Percentiles rank a stretch among this genome's conserved stretches.
phyloP scores from a whole-genome alignment of 495 filamentous ascomycete genomes.

The Penicillium subrubescens region DNA sequence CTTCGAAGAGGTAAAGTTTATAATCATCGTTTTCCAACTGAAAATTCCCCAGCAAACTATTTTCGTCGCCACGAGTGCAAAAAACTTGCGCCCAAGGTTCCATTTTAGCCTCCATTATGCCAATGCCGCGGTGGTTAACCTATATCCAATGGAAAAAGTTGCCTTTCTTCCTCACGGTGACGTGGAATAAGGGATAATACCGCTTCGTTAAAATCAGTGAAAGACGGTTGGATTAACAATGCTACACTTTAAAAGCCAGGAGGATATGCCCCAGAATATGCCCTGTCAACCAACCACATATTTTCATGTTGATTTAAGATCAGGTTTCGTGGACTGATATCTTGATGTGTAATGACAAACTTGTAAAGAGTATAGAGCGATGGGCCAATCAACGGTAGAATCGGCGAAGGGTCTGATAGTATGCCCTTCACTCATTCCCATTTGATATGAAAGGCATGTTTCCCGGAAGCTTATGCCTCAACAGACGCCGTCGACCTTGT shows the following conservation, averaged over 20 bases:
- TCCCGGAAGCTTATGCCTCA: too few relatives aligned
- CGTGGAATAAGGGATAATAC: conserved; percentile 22
- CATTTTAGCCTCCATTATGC: conserved; percentile 14
- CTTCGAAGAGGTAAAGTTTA: too few relatives aligned
- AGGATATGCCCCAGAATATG: conserved; percentile 31
- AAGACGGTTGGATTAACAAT: conserved; percentile 16
- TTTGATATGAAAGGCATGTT: too few relatives aligned
- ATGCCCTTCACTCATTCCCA: too few relatives aligned
- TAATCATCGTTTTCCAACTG: not conserved
- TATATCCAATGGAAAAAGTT: conserved; percentile 26
- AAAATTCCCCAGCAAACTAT: not conserved
- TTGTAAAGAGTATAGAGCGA: not conserved
- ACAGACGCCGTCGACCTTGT: too few relatives aligned
- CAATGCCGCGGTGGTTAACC: conserved; percentile 60
- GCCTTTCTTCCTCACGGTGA: conserved; percentile 19
- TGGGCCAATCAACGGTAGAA: too few relatives aligned
- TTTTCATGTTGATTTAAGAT: conserved; percentile 24
- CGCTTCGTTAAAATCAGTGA: conserved; percentile 23
- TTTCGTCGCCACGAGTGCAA: not conserved
- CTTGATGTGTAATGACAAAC: conserved; percentile 31
- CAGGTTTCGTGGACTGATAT: conserved; percentile 34
- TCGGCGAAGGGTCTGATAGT: too few relatives aligned
- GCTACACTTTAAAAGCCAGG: conserved; percentile 28
- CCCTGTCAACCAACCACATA: conserved; percentile 34
- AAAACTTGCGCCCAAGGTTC: too few relatives aligned